Evolutionary conservation across 208 protist species (phyloP), one percentile per base, ranked within the genome.

Genomic region (Trypanosoma platydactyli): DNA sequence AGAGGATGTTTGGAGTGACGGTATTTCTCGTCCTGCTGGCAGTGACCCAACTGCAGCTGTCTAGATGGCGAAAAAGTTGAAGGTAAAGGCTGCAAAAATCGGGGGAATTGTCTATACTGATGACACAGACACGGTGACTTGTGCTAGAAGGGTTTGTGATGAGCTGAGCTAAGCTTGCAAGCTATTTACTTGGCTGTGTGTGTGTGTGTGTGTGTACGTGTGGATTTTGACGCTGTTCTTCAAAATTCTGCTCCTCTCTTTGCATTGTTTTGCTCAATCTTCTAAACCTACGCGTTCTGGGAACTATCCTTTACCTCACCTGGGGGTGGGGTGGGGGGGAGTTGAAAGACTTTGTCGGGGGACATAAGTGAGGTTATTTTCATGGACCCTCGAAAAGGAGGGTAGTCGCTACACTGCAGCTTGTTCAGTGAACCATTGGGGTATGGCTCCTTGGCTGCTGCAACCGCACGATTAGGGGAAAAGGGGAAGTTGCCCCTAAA

Each of bases 131-230:
- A 12, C 66, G 92, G 56, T 52, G 65, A 29, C 61, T 84, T 35
- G 83, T 75, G 45, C 85, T 83, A 18, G 59, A 50, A 50, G 91
- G 82, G 54, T n/a, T n/a, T n/a, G 88, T 85, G 46, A 89, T 89
- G 78, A 89, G 89, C 76, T 94, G 86, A 83, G 80, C 83, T 18
- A 60, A 89, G 22, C 85, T 85, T 25, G 71, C 77, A 15, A 64
- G 79, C 48, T 92, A 87, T 54, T 60, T 86, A 42, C 77, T 94
- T 3, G 64, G 89, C 24, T 57, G 65, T 38, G 76, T 73, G 60
- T 76, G 70, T n/a, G n/a, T n/a, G n/a, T n/a, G n/a, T n/a, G n/a
- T n/a, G n/a, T n/a, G n/a, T n/a, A n/a, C n/a, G n/a, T n/a, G n/a
- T n/a, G n/a, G n/a, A n/a, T 27, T 83, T 81, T 3, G 50, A 50